Base-by-base conservation (phyloP, 1,284 basidiomycete species). In the Cutaneotrichosporon sp. region DNA sequence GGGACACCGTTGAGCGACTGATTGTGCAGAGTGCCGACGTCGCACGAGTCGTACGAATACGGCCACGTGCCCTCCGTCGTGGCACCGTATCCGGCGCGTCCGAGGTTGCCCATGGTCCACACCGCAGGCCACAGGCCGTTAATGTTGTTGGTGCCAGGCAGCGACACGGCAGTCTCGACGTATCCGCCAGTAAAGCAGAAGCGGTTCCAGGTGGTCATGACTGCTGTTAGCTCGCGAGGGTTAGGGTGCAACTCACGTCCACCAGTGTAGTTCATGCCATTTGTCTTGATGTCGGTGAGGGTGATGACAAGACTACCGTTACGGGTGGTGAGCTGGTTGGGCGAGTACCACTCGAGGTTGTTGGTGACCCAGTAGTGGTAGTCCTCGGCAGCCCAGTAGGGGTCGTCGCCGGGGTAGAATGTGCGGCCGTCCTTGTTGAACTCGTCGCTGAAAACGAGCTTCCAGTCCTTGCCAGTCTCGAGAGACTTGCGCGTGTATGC, bases 381-480 rank as follows among this genome's bases (percentile, higher is more conserved):
- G 58, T 78, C 74, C 10, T 76, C 77, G 13, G 80, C 81, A 57
- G 78, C 73, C 79, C 79, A 82, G 59, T 77, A 81, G 0, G 80
- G 80, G 56, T 81, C 80, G 55, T 81, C 79, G 21, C 80, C 65
- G 13, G 76, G 75, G 55, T 76, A 81, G 61, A 82, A 82, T 1
- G 76, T 78, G 45, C 81, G 67, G 8, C 89, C 91, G 30, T 86
- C 84, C 7, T 67, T 76, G 46, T 93, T 84, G 72, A 96, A 96
- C 74, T 97, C 93, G 73, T 97, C 93, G 53, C 86, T 90, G 72
- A 92, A 93, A 2, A 91, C 85, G 30, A 97, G 81, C 56, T 85
- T 79, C 74, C 88, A 91, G n/a, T 78, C 72, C 50, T 83, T 78
- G 4, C 88, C 87, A 62, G 68, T 72, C 50, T 92, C 88, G 8